A percentile compares a stretch with the other conserved stretches of the same genome.
Conservation (phyloP, 176 grass and related monocot genomes). For the Avena sativa region DNA sequence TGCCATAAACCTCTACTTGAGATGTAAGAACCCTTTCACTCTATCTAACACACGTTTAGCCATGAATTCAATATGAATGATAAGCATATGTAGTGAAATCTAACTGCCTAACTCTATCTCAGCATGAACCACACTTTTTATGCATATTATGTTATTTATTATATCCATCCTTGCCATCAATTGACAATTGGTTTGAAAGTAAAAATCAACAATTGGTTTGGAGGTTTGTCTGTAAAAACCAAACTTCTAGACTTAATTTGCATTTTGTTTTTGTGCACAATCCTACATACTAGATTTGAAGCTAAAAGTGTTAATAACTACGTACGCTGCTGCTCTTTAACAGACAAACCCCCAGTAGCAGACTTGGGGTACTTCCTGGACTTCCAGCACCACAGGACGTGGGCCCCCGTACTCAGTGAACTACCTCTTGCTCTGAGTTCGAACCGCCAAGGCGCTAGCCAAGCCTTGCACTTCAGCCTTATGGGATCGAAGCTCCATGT, state of each 20-base stretch:
- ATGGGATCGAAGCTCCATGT: slow-evolving; percentile 86
- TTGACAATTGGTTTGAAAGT: background rate
- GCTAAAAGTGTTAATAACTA: background rate
- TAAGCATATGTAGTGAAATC: too few species aligned
- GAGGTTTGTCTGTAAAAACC: too few species aligned
- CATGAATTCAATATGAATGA: background rate
- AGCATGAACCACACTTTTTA: too few species aligned
- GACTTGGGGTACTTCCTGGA: slow-evolving; percentile 91
- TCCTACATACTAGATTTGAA: background rate
- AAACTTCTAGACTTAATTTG: background rate
- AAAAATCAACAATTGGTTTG: background rate
- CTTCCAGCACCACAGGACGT: slow-evolving; percentile 77
- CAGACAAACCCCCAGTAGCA: slow-evolving; percentile 78
- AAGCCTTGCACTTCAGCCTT: slow-evolving; percentile 69
- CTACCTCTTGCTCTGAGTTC: slow-evolving; percentile 75
- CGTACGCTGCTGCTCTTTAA: background rate
- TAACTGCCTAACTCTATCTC: too few species aligned
- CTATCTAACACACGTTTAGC: background rate
- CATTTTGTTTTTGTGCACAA: background rate
- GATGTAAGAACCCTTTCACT: slow-evolving; percentile 62
- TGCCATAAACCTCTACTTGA: slow-evolving; percentile 92
- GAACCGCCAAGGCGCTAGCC: slow-evolving; percentile 47
- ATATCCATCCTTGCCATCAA: background rate
- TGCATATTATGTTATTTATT: background rate
- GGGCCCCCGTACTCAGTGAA: slow-evolving; percentile 78